Evolutionary conservation across 1,284 basidiomycete species (phyloP), one percentile per base, ranked within the genome.

Genomic region (Inonotus hispidus): DNA sequence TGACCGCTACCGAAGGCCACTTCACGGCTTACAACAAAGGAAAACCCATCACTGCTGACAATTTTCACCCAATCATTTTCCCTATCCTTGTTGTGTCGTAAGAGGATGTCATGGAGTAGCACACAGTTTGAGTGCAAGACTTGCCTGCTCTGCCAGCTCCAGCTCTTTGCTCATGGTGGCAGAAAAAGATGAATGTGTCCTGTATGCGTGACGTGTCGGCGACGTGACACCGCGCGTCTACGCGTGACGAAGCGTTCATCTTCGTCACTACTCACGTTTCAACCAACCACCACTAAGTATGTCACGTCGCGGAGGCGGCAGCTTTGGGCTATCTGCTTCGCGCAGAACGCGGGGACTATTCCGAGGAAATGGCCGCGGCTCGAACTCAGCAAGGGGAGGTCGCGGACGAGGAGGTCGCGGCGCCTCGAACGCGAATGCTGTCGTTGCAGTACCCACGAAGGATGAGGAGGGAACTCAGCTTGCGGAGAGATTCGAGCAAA

Each of bases 391-490:
- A 23, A 67, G 69, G 14, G 69, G 77, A 56, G 75, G 77, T 27
- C 71, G 83, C 67, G 85, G 86, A 61, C 75, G 87, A 57, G 85
- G 86, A 49, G 72, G 82, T 53, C 76, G 78, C 53, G 74, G 77
- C 37, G 74, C 75, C 53, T 69, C 72, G 7, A 66, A 71, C 11
- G 70, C 75, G 62, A 66, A 69, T 41, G 73, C 73, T 27, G 77
- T 77, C 49, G 75, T 77, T 43, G 72, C 79, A 25, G 81, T 78
- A 13, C 84, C 85, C 1, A 79, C 82, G 68, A 81, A 92, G 67
- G 91, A 92, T 69, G 92, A 95, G 62, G 93, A 96, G 67, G 93
- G 92, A 2, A 92, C 90, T 0, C 85, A 87, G 53, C 80, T 88
- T 3, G 87, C 85, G 11, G 94, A 95, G 68, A 79, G 83, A 66